A percentile compares a stretch with the other conserved stretches of the same genome.
Evolutionary conservation across 805 yeast genomes (phyloP).

Genomic region (Zygosaccharomyces bisporus): DNA sequence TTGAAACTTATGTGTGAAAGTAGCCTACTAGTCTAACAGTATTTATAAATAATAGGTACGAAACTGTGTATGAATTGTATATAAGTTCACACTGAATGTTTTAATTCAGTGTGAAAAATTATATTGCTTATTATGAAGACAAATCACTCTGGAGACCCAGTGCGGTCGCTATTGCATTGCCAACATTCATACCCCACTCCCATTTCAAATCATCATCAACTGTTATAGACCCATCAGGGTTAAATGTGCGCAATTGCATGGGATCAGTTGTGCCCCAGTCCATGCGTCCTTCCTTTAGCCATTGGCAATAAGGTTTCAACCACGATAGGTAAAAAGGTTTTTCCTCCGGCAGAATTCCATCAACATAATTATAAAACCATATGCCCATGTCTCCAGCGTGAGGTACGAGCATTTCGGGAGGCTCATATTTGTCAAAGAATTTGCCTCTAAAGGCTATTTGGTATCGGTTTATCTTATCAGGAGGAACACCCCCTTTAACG

Average conservation of each 20-base stretch:
- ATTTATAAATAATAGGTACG: no score
- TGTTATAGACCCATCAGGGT: constrained; percentile 31
- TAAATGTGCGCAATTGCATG: constrained; percentile 30
- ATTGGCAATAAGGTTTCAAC: constrained; percentile 34
- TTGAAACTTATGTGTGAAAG: no score
- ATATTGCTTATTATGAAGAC: no score
- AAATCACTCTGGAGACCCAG: constrained; percentile 1
- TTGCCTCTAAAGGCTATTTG: constrained; percentile 32
- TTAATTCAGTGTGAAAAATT: neutral
- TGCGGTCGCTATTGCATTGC: constrained; percentile 14
- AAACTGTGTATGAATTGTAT: no score
- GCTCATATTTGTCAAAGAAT: constrained; percentile 22
- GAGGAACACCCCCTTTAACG: constrained; percentile 16
- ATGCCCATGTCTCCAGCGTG: constrained; percentile 38
- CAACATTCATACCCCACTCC: constrained; percentile 39
- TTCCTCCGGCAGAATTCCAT: constrained; percentile 31
- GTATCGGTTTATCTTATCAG: constrained; percentile 29
- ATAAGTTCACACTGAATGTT: no score
- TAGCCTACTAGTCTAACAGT: no score
- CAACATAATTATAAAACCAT: constrained; percentile 36
- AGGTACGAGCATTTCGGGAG: constrained; percentile 33
- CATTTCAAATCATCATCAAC: constrained; percentile 35
- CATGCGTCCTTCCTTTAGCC: constrained; percentile 28
- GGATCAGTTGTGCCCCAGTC: constrained; percentile 35
- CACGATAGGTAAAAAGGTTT: constrained; percentile 22